phyloP scores from a whole-genome alignment of 169 alveolate species.

The Plasmodium vinckei region DNA sequence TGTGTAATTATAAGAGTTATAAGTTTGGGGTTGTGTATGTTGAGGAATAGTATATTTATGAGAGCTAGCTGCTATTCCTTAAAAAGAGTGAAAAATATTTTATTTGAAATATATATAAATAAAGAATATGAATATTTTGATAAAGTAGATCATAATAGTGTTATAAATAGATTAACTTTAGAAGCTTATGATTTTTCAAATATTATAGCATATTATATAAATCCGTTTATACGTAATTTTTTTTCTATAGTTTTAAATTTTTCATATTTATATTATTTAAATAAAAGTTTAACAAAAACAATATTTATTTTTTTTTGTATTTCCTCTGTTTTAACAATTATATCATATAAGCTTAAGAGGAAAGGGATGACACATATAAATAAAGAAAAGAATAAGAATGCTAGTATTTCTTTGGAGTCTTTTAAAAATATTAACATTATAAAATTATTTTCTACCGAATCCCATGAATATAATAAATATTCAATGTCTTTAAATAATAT shows the following conservation, averaged over 20 bases:
- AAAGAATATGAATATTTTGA: constrained; percentile 50
- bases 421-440: constrained; percentile 33
- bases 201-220: constrained; percentile 56
- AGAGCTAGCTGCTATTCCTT: constrained; percentile 17
- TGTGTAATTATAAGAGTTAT: constrained; percentile 25
- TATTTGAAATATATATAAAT: constrained; percentile 30
- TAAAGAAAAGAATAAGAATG: constrained; percentile 7
- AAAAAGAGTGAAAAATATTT: constrained; percentile 25
- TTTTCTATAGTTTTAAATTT: constrained; percentile 51
- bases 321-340: constrained; percentile 42
- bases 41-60: constrained; percentile 45
- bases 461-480: constrained; percentile 33
- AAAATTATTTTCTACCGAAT: constrained; percentile 38
- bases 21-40: constrained; percentile 17
- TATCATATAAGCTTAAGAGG: constrained; percentile 34
- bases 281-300: constrained; percentile 17
- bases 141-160: constrained; percentile 18
- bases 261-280: constrained; percentile 30
- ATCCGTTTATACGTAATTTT: constrained; percentile 40
- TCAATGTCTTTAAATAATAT: constrained; percentile 16
- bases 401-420: constrained; percentile 27
- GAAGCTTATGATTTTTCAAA: constrained; percentile 54
- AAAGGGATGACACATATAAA: constrained; percentile 22
- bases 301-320: constrained; percentile 19
- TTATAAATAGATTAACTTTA: constrained; percentile 38